Percentiles rank a stretch among this genome's conserved stretches.
Evolutionary conservation across 257 asterid genomes (phyloP).

Genomic region (Capsicum chinense): DNA sequence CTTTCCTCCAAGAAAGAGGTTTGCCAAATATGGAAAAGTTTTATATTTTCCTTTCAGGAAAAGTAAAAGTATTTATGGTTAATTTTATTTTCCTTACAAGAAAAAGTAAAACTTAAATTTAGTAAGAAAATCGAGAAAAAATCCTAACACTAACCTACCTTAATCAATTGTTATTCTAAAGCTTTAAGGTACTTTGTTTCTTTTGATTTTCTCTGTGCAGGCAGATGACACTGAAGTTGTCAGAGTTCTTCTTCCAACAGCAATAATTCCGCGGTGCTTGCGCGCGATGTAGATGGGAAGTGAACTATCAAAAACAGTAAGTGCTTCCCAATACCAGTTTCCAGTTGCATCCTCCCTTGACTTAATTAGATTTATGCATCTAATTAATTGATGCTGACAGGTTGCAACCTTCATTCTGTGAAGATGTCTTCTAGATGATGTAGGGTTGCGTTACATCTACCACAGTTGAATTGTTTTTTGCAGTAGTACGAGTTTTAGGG

Average conservation of each 20-base stretch:
- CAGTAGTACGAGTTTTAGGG: conserved; percentile 41
- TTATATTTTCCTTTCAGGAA: no score
- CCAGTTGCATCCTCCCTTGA: neutral
- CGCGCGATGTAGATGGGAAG: conserved; percentile 39
- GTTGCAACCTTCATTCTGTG: conserved; percentile 46
- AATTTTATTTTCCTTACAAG: no score
- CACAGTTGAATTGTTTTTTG: conserved; percentile 34
- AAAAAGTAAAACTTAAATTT: no score
- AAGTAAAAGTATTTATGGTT: no score
- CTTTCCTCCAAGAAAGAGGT: no score
- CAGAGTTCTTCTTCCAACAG: conserved; percentile 38
- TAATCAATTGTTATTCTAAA: neutral
- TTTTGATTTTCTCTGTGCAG: conserved; percentile 28
- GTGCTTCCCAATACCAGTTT: conserved; percentile 21
- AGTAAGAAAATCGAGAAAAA: no score
- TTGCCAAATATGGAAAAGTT: no score
- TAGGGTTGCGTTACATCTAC: conserved; percentile 41
- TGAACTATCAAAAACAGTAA: conserved; percentile 41
- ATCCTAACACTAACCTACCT: neutral
- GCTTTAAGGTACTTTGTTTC: neutral
- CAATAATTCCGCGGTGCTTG: conserved; percentile 44
- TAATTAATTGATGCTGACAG: conserved; percentile 32
- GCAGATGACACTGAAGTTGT: conserved; percentile 37
- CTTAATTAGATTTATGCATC: neutral
- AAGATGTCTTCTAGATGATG: conserved; percentile 38